These are phyloP conservation scores for Hypoxylon rickii DNA, from an alignment of 495 filamentous ascomycete genomes.

Conservation along the genomic window DNA sequence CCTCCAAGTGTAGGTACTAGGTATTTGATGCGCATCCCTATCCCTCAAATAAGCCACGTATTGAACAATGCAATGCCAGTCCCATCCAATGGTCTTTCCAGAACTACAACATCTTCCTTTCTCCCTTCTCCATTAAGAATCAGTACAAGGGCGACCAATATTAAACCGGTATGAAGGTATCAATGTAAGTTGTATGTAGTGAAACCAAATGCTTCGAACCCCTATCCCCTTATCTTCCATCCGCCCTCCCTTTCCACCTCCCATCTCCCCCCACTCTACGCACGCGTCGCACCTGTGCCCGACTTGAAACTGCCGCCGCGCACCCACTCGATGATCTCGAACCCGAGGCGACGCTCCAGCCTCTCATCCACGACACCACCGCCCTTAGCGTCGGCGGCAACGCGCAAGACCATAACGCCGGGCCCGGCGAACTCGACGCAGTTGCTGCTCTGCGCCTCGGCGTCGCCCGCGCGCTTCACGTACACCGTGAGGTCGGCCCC, in stretches of 20 bases:
- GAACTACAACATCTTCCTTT: no score
- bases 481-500: constrained; percentile 88
- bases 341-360: constrained; percentile 70
- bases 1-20: constrained; percentile 24
- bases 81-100: neutral
- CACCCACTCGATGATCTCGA: constrained; percentile 84
- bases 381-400: constrained; percentile 35
- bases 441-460: constrained; percentile 35
- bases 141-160: no score
- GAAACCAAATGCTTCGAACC: no score
- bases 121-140: no score
- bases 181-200: no score
- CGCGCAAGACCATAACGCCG: constrained; percentile 45
- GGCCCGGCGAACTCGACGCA: constrained; percentile 61
- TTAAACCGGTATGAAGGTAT: no score
- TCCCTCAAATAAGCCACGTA: constrained; percentile 5
- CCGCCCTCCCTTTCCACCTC: constrained; percentile 1
- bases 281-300: constrained; percentile 3
- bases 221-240: neutral
- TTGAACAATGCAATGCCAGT: constrained; percentile 2
- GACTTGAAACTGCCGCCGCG: constrained; percentile 46
- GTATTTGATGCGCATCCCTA: neutral
- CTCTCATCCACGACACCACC: constrained; percentile 63
- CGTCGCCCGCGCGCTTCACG: constrained; percentile 44
- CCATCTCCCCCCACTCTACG: constrained; percentile 6